These are phyloP conservation scores for Chrysoporthe austroafricana DNA, from an alignment of 2,329 filamentous ascomycete species.

Conservation along the genomic window DNA sequence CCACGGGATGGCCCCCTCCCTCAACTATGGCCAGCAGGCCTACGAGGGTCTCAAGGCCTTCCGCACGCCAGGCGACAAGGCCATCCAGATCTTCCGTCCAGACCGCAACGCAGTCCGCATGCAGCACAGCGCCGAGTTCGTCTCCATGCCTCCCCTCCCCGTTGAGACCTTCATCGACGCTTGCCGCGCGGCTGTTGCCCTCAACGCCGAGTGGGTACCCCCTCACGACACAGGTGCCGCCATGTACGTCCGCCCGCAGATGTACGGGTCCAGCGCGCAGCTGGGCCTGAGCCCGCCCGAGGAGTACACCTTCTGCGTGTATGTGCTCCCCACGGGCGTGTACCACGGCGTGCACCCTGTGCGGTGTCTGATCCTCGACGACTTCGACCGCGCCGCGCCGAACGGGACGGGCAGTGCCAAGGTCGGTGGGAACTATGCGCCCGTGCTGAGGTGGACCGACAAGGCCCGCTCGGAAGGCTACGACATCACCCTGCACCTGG, in stretches of 20 bases:
- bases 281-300: conserved; percentile 85
- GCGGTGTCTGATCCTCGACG: conserved; percentile 84
- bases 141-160: conserved; percentile 82
- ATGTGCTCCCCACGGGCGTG: conserved; percentile 87
- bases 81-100: conserved; percentile 86
- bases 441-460: conserved; percentile 86
- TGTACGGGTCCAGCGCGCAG: conserved; percentile 88
- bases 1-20: conserved; percentile 91
- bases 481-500: conserved; percentile 93
- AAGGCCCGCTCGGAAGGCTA: conserved; percentile 77
- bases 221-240: conserved; percentile 87
- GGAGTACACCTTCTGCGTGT: conserved; percentile 90
- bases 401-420: conserved; percentile 91
- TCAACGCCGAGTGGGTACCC: conserved; percentile 90
- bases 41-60: conserved; percentile 99
- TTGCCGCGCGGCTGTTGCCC: conserved; percentile 78
- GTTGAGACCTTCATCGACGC: conserved; percentile 75
- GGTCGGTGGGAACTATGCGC: conserved; percentile 94
- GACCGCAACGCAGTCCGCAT: conserved; percentile 82
- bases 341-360: conserved; percentile 91
- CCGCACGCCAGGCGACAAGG: conserved; percentile 69
- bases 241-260: conserved; percentile 87
- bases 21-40: conserved; percentile 97
- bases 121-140: conserved; percentile 80
- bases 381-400: conserved; percentile 93